phyloP scores from a whole-genome alignment of 106 monocot genomes.

The Dioscorea dumetorum region DNA sequence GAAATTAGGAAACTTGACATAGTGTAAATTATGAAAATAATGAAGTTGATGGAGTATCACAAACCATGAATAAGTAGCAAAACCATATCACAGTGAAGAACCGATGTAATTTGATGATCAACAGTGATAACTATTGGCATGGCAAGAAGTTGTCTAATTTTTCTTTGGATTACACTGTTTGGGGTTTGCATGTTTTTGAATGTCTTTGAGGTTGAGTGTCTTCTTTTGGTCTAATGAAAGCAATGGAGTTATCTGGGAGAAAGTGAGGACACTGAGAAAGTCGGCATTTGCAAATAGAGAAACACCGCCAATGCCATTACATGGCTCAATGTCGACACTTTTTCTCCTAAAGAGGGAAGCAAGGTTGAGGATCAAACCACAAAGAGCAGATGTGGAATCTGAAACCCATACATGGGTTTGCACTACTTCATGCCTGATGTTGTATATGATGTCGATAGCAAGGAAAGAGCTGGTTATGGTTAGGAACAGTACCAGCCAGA shows the following conservation, averaged over 20 bases:
- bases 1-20: background rate
- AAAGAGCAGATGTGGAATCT: background rate
- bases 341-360: background rate
- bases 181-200: conserved; percentile 29
- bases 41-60: background rate
- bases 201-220: conserved; percentile 38
- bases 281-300: conserved; percentile 28
- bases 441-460: background rate
- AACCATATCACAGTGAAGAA: conserved; percentile 81
- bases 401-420: conserved; percentile 2
- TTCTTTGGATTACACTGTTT: conserved; percentile 47
- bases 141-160: conserved; percentile 37
- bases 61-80: conserved; percentile 79
- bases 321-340: background rate
- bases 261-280: conserved; percentile 35
- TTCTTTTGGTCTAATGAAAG: conserved; percentile 37
- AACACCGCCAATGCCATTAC: background rate
- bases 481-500: conserved; percentile 2
- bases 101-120: conserved; percentile 85
- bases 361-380: background rate
- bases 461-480: background rate
- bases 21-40: background rate
- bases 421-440: background rate
- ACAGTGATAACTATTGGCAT: conserved; percentile 68
- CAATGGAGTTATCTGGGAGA: conserved; percentile 52